Evolutionary conservation across 2,329 filamentous ascomycete species (phyloP).

Genomic region (Aureobasidium sp.): DNA sequence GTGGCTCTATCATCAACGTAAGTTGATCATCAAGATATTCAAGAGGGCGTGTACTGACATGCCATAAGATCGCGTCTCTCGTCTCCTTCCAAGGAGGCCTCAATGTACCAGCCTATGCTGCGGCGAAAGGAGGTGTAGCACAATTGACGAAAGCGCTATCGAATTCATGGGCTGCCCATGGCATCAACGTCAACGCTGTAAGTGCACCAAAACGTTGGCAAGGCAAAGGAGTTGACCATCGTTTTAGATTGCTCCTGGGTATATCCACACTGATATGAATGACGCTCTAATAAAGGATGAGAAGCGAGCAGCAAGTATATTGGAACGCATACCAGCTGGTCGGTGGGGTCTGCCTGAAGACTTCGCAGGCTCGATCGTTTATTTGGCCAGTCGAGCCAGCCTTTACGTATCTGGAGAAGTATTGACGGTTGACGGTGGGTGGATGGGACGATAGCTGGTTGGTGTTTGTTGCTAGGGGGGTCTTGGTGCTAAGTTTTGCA

Average conservation of each 20-base stretch:
- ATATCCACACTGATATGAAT: conserved; percentile 94
- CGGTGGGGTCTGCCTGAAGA: conserved; percentile 79
- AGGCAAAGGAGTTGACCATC: neutral
- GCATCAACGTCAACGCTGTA: conserved; percentile 70
- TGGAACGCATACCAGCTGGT: conserved; percentile 72
- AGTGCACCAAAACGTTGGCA: neutral
- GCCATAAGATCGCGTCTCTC: conserved; percentile 51
- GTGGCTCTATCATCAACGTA: conserved; percentile 74
- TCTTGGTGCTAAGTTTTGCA: too few relatives aligned
- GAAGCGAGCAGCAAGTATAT: conserved; percentile 63
- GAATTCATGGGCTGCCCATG: conserved; percentile 77
- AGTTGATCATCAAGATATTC: neutral
- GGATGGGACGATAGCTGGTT: conserved; percentile 67
- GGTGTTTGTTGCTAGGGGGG: too few relatives aligned
- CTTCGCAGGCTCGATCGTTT: conserved; percentile 77
- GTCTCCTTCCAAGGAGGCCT: conserved; percentile 80
- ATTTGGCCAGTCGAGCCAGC: conserved; percentile 64
- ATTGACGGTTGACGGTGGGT: conserved; percentile 79
- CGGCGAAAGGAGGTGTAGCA: conserved; percentile 75
- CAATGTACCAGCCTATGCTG: conserved; percentile 81
- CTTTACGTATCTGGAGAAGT: conserved; percentile 76
- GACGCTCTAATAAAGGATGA: conserved; percentile 67
- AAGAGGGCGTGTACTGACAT: neutral
- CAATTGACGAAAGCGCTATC: conserved; percentile 78
- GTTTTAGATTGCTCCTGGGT: conserved; percentile 66